Percentiles rank a stretch among this genome's conserved stretches.
Evolutionary conservation across 2,329 filamentous ascomycete species (phyloP).

Genomic region (Xylaria digitata): DNA sequence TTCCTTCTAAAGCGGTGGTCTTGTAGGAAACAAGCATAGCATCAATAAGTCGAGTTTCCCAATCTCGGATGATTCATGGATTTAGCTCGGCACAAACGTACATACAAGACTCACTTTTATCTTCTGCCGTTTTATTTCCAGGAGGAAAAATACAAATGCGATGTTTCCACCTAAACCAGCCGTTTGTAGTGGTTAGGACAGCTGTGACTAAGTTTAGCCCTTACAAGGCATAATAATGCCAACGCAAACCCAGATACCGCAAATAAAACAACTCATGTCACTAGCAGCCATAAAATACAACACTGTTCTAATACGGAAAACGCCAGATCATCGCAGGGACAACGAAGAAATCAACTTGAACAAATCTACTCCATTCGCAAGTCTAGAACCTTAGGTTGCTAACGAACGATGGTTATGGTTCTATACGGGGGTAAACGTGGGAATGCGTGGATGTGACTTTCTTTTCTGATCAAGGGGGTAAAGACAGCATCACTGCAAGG

Average conservation of each 20-base stretch:
- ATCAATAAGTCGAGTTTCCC: background rate
- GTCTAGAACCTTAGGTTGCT: background rate
- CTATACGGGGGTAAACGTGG: background rate
- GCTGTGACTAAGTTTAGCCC: background rate
- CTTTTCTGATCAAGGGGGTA: background rate
- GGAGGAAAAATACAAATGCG: background rate
- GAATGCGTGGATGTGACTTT: constrained; percentile 1
- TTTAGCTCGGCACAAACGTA: background rate
- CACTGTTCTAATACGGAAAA: background rate
- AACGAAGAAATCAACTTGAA: background rate
- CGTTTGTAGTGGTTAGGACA: background rate
- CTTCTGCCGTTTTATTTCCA: background rate
- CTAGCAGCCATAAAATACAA: background rate
- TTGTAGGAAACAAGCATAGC: background rate
- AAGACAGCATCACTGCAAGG: background rate
- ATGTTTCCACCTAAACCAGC: background rate
- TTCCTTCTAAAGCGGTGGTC: background rate
- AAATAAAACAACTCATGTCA: background rate
- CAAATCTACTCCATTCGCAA: background rate
- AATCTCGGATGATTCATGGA: background rate
- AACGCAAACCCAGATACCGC: background rate
- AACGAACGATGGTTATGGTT: background rate
- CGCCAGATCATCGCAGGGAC: background rate
- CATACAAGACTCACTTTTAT: background rate
- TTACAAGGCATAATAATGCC: background rate